A percentile compares a stretch with the other conserved stretches of the same genome.
phyloP scores from a whole-genome alignment of 192 early-diverging fungal genomes.

The Rhizophagus prolifer region DNA sequence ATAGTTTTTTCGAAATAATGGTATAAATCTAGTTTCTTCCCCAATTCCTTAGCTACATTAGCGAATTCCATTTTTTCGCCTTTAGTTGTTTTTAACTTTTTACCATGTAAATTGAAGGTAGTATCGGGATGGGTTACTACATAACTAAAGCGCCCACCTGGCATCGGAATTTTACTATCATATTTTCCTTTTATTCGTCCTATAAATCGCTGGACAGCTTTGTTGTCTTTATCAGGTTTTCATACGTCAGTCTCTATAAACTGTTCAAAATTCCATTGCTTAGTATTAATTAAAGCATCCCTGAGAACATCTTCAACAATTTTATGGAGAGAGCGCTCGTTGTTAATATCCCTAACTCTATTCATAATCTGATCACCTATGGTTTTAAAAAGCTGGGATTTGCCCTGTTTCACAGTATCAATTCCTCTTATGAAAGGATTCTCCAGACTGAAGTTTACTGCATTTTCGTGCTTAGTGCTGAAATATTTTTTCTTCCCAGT shows the following conservation, averaged over 20 bases:
- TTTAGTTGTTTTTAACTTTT: neutral
- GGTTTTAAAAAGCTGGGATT: neutral
- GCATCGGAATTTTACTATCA: neutral
- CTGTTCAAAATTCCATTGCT: too few species aligned
- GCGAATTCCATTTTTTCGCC: neutral
- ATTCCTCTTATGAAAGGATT: conserved; percentile 5
- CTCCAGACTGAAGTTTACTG: neutral
- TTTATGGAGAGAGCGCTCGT: neutral
- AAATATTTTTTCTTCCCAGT: conserved; percentile 21
- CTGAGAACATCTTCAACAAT: conserved; percentile 12
- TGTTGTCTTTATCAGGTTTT: neutral
- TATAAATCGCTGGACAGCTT: neutral
- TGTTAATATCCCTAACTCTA: neutral
- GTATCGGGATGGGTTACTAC: neutral
- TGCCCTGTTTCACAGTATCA: conserved; percentile 3
- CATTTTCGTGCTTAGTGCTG: neutral
- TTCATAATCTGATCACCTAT: conserved; percentile 1
- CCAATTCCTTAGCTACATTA: neutral
- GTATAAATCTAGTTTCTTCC: neutral
- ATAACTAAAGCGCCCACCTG: conserved; percentile 7
- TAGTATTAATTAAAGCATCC: too few species aligned
- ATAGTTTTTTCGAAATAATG: conserved; percentile 7
- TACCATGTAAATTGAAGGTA: neutral
- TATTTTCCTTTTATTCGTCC: neutral
- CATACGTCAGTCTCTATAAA: neutral